These are phyloP conservation scores for Exophiala viscosa DNA, from an alignment of 2,329 filamentous ascomycete species.

Conservation along the genomic window DNA sequence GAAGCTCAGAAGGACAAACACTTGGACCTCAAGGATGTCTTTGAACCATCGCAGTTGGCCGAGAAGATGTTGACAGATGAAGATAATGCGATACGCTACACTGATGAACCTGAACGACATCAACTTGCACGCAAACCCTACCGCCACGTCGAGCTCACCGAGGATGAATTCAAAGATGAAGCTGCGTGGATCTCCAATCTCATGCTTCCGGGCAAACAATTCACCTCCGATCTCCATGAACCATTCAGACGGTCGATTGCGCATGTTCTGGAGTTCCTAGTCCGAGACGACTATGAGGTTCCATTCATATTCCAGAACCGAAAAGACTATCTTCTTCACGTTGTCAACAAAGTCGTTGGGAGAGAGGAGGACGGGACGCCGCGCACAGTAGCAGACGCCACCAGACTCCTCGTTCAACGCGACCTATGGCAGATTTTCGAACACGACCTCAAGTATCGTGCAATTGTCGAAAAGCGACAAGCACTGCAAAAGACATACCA, in stretches of 20 bases:
- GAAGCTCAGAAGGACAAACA: conserved; percentile 74
- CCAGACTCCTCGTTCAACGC: conserved; percentile 86
- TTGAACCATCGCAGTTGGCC: conserved; percentile 89
- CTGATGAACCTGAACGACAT: conserved; percentile 89
- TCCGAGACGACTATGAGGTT: conserved; percentile 89
- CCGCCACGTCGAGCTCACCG: conserved; percentile 72
- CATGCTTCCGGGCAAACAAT: conserved; percentile 80
- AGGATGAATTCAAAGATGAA: conserved; percentile 87
- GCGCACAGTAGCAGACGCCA: conserved; percentile 70
- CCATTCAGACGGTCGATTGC: conserved; percentile 85
- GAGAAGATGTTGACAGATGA: conserved; percentile 95
- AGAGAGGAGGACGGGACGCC: conserved; percentile 63
- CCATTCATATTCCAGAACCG: conserved; percentile 98
- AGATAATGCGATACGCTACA: conserved; percentile 83
- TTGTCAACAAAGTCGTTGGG: conserved; percentile 64
- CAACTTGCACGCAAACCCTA: conserved; percentile 89
- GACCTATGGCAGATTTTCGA: conserved; percentile 95
- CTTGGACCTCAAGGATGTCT: conserved; percentile 94
- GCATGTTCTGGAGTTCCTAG: conserved; percentile 92
- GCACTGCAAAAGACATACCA: conserved; percentile 75
- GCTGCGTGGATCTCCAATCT: conserved; percentile 86
- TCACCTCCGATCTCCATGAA: conserved; percentile 67
- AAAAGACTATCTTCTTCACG: conserved; percentile 94
- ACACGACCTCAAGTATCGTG: conserved; percentile 90
- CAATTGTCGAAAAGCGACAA: conserved; percentile 86